Base-by-base conservation (phyloP, 495 filamentous ascomycete genomes). In the Amphirosellinia nigrospora region DNA sequence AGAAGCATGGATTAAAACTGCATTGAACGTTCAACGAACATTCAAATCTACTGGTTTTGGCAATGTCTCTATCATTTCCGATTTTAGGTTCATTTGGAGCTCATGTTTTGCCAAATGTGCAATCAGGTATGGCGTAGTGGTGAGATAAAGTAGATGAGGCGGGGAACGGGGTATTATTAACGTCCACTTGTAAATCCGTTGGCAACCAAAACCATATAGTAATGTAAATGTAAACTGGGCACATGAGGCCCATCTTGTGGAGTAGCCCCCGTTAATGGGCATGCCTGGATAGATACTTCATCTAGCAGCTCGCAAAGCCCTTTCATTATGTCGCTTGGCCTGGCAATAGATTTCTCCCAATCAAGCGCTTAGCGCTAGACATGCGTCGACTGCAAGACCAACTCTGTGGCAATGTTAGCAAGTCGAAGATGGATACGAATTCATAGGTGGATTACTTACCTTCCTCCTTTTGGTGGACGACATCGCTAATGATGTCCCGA, bases 401-500 rank as follows among this genome's bases (percentile, higher is more conserved):
- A 97, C 93, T 80, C 94, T 96, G 72, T 41, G 56, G 45, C 69
- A 48, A 77, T 16, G 75, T 76, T 71, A 76, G 72, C 65, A 68
- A 8, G 32, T 46, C n/a, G 23, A 71, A n/a, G 41, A n/a, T 21
- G 59, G 38, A 43, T 15, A 4, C 26, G 43, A 23, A 48, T 30
- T 61, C 69, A 26, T 70, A 48, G 56, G 28, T 39, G 39, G 13
- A 34, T 13, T 66, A 86, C 93, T 83, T 78, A 94, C 93, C 93
- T 89, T 73, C 94, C 78, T 97, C 89, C 80, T 98, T 96, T 82
- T 92, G 87, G 79, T 93, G 88, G 26, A 97, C 94, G 65, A 98
- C 94, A 82, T 98, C 94, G 71, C 93, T 93, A 76, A 98, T 97
- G 39, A 98, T 86, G 32, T 98, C 94, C 75, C 88, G 86, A 77